A percentile compares a stretch with the other conserved stretches of the same genome.
phyloP scores from a whole-genome alignment of 257 asterid genomes.

The Primulina tabacum region DNA sequence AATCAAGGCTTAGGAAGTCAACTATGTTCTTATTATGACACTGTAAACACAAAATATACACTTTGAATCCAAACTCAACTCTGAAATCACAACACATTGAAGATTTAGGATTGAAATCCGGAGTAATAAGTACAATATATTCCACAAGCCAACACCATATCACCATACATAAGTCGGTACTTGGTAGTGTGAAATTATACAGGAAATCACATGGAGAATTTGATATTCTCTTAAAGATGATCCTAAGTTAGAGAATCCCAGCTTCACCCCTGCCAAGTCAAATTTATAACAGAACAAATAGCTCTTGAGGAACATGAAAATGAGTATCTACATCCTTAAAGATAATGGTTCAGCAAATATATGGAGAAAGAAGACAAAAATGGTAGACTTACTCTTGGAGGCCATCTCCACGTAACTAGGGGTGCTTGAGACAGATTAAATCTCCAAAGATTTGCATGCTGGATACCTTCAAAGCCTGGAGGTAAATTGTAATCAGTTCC shows the following conservation, averaged over 20 bases:
- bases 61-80: conserved; percentile 5
- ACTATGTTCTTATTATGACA: not conserved
- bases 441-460: conserved; percentile 47
- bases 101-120: not conserved
- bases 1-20: not conserved
- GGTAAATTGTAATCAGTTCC: conserved; percentile 73
- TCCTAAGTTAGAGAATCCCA: not conserved
- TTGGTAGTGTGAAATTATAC: not conserved
- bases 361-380: conserved; percentile 4
- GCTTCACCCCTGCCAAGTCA: not conserved
- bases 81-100: not conserved
- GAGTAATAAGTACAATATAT: not conserved
- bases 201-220: not conserved
- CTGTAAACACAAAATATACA: not conserved
- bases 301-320: conserved; percentile 11
- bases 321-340: conserved; percentile 12
- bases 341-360: conserved; percentile 1
- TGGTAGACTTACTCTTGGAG: conserved; percentile 57
- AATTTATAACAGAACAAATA: not conserved
- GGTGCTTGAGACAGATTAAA: conserved; percentile 65
- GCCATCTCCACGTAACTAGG: conserved; percentile 64
- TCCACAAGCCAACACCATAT: not conserved
- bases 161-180: not conserved
- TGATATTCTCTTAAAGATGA: not conserved
- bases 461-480: conserved; percentile 79